Evolutionary conservation across 257 asterid genomes (phyloP).

Genomic region (Schizonepeta tenuifolia): DNA sequence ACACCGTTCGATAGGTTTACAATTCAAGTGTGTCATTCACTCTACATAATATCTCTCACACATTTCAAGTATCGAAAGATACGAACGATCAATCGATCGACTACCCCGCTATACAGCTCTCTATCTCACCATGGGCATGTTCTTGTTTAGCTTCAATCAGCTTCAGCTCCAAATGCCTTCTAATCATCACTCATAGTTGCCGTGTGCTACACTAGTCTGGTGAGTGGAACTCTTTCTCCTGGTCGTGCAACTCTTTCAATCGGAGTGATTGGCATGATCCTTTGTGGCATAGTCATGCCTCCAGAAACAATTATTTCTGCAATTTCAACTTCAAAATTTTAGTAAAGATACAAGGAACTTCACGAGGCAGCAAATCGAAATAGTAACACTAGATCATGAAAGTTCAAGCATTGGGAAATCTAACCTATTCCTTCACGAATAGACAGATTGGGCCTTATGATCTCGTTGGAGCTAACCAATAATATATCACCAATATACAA

Average conservation of each 20-base stretch:
- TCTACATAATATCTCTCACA: too few species aligned
- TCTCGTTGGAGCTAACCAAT: conserved; percentile 73
- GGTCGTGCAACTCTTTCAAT: conserved; percentile 56
- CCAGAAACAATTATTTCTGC: conserved; percentile 96
- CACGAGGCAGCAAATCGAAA: neutral
- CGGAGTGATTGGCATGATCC: conserved; percentile 57
- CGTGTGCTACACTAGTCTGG: conserved; percentile 46
- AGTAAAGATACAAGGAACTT: neutral
- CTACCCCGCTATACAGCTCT: neutral
- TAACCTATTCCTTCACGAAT: conserved; percentile 96
- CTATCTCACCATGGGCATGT: conserved; percentile 8
- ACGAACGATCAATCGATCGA: neutral
- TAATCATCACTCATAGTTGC: neutral
- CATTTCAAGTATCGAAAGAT: conserved; percentile 18
- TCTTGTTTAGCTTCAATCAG: conserved; percentile 15
- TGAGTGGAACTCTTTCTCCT: conserved; percentile 68
- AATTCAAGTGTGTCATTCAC: too few species aligned
- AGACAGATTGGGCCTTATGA: conserved; percentile 78
- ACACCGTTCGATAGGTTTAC: too few species aligned
- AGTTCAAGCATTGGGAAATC: neutral
- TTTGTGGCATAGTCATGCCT: conserved; percentile 94
- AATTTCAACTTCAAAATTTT: conserved; percentile 32
- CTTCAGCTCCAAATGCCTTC: conserved; percentile 1
- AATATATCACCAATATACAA: conserved; percentile 82
- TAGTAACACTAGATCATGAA: neutral